Evolutionary conservation across 768 basidiomycete species (phyloP).

Genomic region (Leccinum rimulosum): DNA sequence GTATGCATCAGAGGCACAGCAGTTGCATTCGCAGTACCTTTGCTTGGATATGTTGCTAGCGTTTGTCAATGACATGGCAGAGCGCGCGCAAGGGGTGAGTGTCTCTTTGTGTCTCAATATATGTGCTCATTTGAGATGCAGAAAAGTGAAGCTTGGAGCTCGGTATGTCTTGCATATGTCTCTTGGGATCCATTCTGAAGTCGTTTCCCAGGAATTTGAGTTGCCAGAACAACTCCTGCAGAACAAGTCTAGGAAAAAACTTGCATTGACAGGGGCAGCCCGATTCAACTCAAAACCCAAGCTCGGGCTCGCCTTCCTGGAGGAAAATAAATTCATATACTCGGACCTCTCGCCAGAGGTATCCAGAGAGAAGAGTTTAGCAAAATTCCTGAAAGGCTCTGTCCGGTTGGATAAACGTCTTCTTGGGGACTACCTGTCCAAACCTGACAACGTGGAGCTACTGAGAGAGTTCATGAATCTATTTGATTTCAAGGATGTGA

Average conservation of each 20-base stretch:
- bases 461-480: slow-evolving; percentile 83
- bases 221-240: slow-evolving; percentile 56
- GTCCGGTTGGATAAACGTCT: slow-evolving; percentile 88
- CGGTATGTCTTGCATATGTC: slow-evolving; percentile 40
- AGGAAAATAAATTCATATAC: slow-evolving; percentile 90
- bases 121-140: slow-evolving; percentile 24
- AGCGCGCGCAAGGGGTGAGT: slow-evolving; percentile 52
- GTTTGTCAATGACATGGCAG: slow-evolving; percentile 86
- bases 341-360: slow-evolving; percentile 54
- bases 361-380: slow-evolving; percentile 66
- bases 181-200: slow-evolving; percentile 1
- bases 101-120: slow-evolving; percentile 1
- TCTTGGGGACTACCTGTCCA: slow-evolving; percentile 90
- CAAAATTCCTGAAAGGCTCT: slow-evolving; percentile 81
- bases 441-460: slow-evolving; percentile 81
- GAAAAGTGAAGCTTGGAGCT: slow-evolving; percentile 57
- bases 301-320: slow-evolving; percentile 82
- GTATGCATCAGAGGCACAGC: slow-evolving; percentile 58
- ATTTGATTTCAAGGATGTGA: slow-evolving; percentile 86
- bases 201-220: slow-evolving; percentile 46
- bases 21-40: slow-evolving; percentile 78
- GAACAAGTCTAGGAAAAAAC: slow-evolving; percentile 81
- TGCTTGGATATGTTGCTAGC: slow-evolving; percentile 85
- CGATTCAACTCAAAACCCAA: slow-evolving; percentile 95
- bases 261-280: slow-evolving; percentile 77